These are phyloP conservation scores for Phlyctochytrium arcticum DNA, from an alignment of 192 early-diverging fungal genomes.

Conservation along the genomic window DNA sequence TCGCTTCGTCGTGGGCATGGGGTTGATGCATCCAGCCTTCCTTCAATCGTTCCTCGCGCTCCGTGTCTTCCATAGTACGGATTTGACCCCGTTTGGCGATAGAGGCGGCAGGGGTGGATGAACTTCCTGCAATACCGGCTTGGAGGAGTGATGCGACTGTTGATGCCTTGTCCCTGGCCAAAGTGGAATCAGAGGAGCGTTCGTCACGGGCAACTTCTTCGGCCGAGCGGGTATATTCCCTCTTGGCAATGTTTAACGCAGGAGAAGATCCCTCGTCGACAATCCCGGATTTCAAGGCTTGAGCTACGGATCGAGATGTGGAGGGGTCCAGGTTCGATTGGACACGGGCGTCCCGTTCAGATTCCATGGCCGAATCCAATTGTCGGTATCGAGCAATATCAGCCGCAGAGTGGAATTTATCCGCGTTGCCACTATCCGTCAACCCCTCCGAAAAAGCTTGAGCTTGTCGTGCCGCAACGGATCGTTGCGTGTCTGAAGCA, in stretches of 20 bases:
- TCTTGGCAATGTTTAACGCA: background rate
- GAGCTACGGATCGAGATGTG: background rate
- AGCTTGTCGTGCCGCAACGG: slow-evolving; percentile 6
- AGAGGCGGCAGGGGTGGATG: background rate
- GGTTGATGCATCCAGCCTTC: slow-evolving; percentile 2
- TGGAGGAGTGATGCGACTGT: slow-evolving; percentile 10
- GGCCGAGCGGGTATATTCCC: background rate
- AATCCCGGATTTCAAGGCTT: background rate
- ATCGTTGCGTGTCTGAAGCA: background rate
- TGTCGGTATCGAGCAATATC: background rate
- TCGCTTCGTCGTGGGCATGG: slow-evolving; percentile 12
- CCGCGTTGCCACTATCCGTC: background rate
- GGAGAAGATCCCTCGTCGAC: background rate
- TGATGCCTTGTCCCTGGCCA: background rate
- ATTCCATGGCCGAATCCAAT: background rate
- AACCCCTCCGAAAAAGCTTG: slow-evolving; percentile 10
- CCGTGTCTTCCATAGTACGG: background rate
- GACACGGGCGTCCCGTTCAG: slow-evolving; percentile 5
- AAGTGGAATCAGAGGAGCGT: background rate
- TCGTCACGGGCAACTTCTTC: slow-evolving; percentile 11
- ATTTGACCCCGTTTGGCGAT: slow-evolving; percentile 8
- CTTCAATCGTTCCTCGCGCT: slow-evolving; percentile 15
- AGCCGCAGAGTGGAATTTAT: background rate
- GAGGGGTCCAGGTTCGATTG: background rate
- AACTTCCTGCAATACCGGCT: slow-evolving; percentile 1